Percentiles rank a stretch among this genome's conserved stretches.
Conservation (phyloP, 148 eudicot genomes). For the Chenopodium quinoa region DNA sequence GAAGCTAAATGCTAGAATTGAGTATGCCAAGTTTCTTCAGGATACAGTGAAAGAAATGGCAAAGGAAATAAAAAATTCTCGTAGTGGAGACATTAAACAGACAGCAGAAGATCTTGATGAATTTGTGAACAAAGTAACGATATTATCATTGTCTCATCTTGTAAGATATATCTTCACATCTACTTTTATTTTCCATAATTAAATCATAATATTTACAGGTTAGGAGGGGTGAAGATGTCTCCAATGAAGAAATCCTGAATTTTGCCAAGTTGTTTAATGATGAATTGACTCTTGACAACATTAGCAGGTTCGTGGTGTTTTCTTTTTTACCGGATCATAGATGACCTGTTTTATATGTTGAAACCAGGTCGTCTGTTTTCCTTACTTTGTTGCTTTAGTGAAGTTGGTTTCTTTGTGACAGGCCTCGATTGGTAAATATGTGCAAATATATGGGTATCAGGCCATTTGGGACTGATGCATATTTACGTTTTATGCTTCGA, state of each 20-base stretch:
- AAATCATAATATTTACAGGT: constrained; percentile 45
- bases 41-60: constrained; percentile 92
- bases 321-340: neutral
- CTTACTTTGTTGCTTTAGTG: neutral
- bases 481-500: constrained; percentile 78
- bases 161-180: neutral
- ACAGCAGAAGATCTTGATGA: constrained; percentile 88
- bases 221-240: constrained; percentile 68
- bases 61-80: constrained; percentile 76
- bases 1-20: constrained; percentile 72
- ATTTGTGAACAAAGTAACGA: constrained; percentile 61
- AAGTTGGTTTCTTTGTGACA: constrained; percentile 24
- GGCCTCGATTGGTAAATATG: constrained; percentile 85
- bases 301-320: constrained; percentile 60
- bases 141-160: neutral
- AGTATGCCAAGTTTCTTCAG: constrained; percentile 88
- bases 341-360: neutral
- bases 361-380: neutral
- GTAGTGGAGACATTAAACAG: constrained; percentile 71
- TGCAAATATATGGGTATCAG: constrained; percentile 90
- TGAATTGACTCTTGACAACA: constrained; percentile 81
- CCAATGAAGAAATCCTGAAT: constrained; percentile 73
- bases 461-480: constrained; percentile 79
- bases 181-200: neutral
- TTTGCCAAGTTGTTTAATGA: constrained; percentile 87